phyloP scores from a whole-genome alignment of 495 filamentous ascomycete species.

The Hyaloscypha hepaticicola region DNA sequence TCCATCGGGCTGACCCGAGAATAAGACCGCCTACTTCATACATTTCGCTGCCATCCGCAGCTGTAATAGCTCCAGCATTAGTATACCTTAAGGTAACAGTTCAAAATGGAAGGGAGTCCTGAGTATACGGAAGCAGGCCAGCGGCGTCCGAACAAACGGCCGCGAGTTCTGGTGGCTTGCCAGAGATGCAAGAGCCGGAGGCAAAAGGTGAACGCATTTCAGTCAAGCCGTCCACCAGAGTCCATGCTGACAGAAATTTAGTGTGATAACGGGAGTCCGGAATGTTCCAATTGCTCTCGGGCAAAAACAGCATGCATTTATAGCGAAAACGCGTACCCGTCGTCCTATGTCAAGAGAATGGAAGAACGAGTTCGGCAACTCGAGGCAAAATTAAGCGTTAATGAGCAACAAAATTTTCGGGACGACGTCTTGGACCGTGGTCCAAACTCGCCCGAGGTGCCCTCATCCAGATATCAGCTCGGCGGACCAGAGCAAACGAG shows the following conservation, averaged over 20 bases:
- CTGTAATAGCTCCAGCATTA: background rate
- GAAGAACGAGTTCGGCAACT: background rate
- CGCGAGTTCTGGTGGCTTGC: conserved; percentile 1
- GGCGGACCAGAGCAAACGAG: background rate
- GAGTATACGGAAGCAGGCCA: background rate
- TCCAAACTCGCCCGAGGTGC: background rate
- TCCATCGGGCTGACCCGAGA: background rate
- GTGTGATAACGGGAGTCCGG: background rate
- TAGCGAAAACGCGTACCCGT: background rate
- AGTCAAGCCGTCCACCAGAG: background rate
- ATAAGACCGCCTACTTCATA: no score
- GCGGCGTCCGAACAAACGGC: conserved; percentile 4
- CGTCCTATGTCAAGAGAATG: conserved; percentile 3
- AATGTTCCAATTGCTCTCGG: background rate
- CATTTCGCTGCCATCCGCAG: background rate
- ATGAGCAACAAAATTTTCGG: background rate
- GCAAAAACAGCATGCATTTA: background rate
- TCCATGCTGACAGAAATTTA: background rate
- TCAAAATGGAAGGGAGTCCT: background rate
- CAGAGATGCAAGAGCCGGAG: conserved; percentile 3
- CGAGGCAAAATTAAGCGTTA: background rate
- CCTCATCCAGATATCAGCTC: background rate
- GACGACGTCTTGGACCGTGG: background rate
- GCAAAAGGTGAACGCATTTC: background rate
- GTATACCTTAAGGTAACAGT: background rate